Percentiles rank a stretch among this genome's conserved stretches.
Evolutionary conservation across 2,329 filamentous ascomycete species (phyloP).

Genomic region (Ilyonectria mors-panacis): DNA sequence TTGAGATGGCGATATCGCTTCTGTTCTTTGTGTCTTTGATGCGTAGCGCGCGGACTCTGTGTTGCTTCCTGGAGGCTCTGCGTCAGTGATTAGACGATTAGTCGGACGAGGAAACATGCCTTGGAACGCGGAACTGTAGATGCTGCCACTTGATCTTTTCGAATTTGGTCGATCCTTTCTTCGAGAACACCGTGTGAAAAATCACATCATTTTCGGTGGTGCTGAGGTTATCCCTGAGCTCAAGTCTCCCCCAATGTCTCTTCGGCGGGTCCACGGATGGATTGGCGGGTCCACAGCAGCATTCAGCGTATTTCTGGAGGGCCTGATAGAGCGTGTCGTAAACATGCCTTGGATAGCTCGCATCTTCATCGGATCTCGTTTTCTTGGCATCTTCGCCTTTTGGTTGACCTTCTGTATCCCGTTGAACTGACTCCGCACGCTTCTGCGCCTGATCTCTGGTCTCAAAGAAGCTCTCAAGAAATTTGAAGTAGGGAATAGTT

Average conservation of each 20-base stretch:
- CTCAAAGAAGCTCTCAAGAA: slow-evolving; percentile 7
- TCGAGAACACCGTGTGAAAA: slow-evolving; percentile 17
- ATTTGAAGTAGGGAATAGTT: background rate
- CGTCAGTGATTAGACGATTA: background rate
- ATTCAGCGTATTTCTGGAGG: slow-evolving; percentile 3
- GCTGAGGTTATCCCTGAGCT: slow-evolving; percentile 7
- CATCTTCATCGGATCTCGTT: slow-evolving; percentile 1
- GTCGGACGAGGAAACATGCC: background rate
- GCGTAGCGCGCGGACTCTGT: background rate
- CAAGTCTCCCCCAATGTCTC: slow-evolving; percentile 17
- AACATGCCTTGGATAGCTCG: slow-evolving; percentile 15
- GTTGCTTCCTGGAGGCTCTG: background rate
- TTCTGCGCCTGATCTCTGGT: slow-evolving; percentile 2
- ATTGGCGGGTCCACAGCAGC: slow-evolving; percentile 10
- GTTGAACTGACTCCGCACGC: background rate
- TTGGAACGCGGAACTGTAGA: slow-evolving; percentile 17
- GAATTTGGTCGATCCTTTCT: slow-evolving; percentile 4
- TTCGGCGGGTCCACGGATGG: background rate
- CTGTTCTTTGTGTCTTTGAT: background rate
- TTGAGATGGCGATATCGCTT: too few relatives aligned
- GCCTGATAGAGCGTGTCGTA: slow-evolving; percentile 4
- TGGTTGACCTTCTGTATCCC: background rate
- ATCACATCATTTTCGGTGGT: slow-evolving; percentile 1
- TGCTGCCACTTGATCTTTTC: slow-evolving; percentile 25
- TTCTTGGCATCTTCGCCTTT: background rate